Percentiles rank a stretch among this genome's conserved stretches.
These are phyloP conservation scores for Sugiyamaella lignohabitans DNA, from an alignment of 805 yeast genomes.

Conservation along the genomic window DNA sequence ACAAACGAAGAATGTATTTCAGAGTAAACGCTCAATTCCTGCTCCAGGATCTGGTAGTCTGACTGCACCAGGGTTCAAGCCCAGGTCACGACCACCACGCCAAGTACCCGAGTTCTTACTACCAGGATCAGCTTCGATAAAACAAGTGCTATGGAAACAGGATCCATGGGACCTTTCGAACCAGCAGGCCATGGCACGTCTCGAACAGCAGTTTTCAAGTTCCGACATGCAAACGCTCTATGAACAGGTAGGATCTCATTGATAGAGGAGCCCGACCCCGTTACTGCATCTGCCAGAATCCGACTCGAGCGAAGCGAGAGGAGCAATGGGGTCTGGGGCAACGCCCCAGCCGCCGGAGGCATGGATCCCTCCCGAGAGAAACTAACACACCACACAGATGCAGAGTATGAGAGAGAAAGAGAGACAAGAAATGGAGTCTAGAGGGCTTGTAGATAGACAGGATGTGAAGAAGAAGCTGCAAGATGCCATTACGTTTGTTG, in stretches of 20 bases:
- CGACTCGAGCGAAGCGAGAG: neutral
- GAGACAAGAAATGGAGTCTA: conserved; percentile 66
- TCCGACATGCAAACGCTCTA: conserved; percentile 65
- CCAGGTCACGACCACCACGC: conserved; percentile 7
- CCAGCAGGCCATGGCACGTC: conserved; percentile 50
- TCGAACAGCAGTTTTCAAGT: conserved; percentile 40
- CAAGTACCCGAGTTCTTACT: conserved; percentile 9
- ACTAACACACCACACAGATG: conserved; percentile 35
- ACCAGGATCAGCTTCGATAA: conserved; percentile 3
- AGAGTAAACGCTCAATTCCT: neutral
- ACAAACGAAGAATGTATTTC: neutral
- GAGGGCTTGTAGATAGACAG: conserved; percentile 82
- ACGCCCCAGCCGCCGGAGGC: conserved; percentile 1
- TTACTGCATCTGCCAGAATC: neutral
- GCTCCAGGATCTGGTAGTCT: neutral
- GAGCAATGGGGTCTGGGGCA: neutral
- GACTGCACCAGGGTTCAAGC: conserved; percentile 14
- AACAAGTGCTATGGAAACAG: conserved; percentile 5
- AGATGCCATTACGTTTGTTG: conserved; percentile 82
- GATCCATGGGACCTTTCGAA: conserved; percentile 70
- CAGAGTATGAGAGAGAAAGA: conserved; percentile 70
- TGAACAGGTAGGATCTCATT: conserved; percentile 38
- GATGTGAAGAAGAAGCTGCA: conserved; percentile 73
- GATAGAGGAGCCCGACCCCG: neutral
- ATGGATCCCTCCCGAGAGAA: neutral